Conservation (phyloP, 768 basidiomycete species). For the Leccinum uliginosum region DNA sequence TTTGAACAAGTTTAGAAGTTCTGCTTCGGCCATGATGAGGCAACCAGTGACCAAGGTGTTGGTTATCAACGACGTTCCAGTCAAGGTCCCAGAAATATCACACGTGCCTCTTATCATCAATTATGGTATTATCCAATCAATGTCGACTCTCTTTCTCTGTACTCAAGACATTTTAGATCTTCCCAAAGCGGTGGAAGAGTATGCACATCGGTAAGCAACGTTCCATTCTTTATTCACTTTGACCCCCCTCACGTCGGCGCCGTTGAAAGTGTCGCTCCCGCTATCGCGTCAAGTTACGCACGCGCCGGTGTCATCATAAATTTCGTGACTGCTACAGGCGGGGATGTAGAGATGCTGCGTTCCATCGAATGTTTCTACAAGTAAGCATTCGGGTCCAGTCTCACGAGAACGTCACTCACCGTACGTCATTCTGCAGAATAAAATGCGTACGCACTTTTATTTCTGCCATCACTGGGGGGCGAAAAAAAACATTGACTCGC, state of each 20-base stretch:
- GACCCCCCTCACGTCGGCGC: conserved; percentile 6
- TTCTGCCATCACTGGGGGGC: background rate
- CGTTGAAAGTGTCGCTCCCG: conserved; percentile 67
- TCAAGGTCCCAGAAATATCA: conserved; percentile 85
- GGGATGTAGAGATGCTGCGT: conserved; percentile 97
- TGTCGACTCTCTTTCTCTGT: background rate
- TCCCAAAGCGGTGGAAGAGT: conserved; percentile 95
- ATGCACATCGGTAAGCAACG: conserved; percentile 78
- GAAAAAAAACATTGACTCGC: conserved; percentile 18
- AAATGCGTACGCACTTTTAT: conserved; percentile 69
- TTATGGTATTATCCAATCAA: conserved; percentile 55
- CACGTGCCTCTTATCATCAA: conserved; percentile 94
- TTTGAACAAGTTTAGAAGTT: conserved; percentile 76
- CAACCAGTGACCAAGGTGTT: conserved; percentile 70
- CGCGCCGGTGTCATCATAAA: conserved; percentile 92
- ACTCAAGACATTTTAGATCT: conserved; percentile 50
- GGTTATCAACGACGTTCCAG: conserved; percentile 89
- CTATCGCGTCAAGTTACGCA: conserved; percentile 77
- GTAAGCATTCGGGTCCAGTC: conserved; percentile 38
- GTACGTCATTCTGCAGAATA: conserved; percentile 45
- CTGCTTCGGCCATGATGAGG: conserved; percentile 53
- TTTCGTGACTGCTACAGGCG: conserved; percentile 95
- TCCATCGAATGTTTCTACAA: conserved; percentile 99
- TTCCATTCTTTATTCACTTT: background rate
- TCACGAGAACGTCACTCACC: conserved; percentile 12